Percentiles rank a stretch among this genome's conserved stretches.
Evolutionary conservation across 768 basidiomycete genomes (phyloP).

Genomic region (Suillus luteus): DNA sequence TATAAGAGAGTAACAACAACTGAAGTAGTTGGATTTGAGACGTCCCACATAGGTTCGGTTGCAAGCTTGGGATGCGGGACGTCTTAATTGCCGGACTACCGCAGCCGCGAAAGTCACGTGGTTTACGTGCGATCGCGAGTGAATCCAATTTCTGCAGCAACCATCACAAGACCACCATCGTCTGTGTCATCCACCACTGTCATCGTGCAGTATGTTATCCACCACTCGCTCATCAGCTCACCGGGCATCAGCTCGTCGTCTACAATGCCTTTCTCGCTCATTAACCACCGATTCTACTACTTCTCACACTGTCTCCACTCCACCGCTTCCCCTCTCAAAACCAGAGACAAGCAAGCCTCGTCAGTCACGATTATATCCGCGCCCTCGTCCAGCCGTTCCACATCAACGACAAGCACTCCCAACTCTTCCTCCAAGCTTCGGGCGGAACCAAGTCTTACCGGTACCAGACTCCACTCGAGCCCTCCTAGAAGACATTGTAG

Average conservation of each 20-base stretch:
- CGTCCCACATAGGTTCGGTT: too few species aligned
- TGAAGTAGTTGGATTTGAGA: too few species aligned
- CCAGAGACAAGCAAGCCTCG: constrained; percentile 32
- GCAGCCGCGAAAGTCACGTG: neutral
- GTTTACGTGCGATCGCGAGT: neutral
- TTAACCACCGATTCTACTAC: constrained; percentile 31
- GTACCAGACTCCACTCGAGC: constrained; percentile 80
- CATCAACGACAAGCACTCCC: constrained; percentile 42
- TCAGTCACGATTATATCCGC: constrained; percentile 42
- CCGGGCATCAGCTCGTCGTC: constrained; percentile 15
- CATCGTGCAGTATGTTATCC: constrained; percentile 27
- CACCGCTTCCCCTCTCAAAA: constrained; percentile 31
- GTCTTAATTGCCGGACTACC: neutral
- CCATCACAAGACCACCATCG: neutral
- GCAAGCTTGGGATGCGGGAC: too few species aligned
- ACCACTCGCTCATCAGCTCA: constrained; percentile 18
- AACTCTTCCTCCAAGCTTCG: constrained; percentile 69
- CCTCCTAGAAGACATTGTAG: constrained; percentile 77
- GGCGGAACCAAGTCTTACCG: constrained; percentile 77
- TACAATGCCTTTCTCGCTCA: constrained; percentile 23
- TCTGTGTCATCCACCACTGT: neutral
- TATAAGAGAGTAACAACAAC: too few species aligned
- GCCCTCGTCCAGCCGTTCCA: constrained; percentile 38
- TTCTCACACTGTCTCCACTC: constrained; percentile 30
- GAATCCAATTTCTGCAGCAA: neutral